Conservation (phyloP, 2,329 filamentous ascomycete species). For the Beauveria pseudobassiana region DNA sequence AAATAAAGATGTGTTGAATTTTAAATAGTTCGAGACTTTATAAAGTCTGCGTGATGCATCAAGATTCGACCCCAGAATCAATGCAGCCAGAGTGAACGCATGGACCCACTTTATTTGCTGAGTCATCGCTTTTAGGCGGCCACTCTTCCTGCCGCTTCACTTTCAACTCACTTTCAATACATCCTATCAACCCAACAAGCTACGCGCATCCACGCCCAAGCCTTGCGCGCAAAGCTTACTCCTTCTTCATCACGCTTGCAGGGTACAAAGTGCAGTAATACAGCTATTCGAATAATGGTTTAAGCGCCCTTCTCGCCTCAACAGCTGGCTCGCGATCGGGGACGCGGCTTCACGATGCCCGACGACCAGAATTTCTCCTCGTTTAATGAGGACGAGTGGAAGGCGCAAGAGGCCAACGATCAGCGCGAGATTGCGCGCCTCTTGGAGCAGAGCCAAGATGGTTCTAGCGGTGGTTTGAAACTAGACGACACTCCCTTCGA, state of each 20-base stretch:
- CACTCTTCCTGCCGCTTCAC: background rate
- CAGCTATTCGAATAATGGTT: background rate
- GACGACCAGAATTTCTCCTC: constrained; percentile 27
- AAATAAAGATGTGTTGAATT: background rate
- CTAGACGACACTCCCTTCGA: constrained; percentile 46
- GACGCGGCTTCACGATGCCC: constrained; percentile 21
- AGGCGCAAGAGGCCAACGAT: constrained; percentile 41
- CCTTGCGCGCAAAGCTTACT: background rate
- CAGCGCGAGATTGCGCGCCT: constrained; percentile 39
- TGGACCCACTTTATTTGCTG: background rate
- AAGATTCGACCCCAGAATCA: too few species aligned
- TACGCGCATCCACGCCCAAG: background rate
- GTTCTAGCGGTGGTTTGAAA: constrained; percentile 30
- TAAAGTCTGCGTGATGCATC: too few species aligned
- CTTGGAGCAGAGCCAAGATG: constrained; percentile 35
- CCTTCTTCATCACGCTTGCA: background rate
- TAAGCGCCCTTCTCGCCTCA: background rate
- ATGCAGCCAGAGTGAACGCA: background rate
- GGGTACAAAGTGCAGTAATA: background rate
- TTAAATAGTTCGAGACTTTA: too few species aligned
- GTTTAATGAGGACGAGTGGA: constrained; percentile 29
- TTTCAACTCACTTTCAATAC: background rate
- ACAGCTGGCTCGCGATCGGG: background rate
- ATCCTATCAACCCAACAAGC: background rate
- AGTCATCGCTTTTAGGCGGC: background rate